These are phyloP conservation scores for Talaromyces rugulosus DNA, from an alignment of 2,329 filamentous ascomycete species.

Conservation along the genomic window DNA sequence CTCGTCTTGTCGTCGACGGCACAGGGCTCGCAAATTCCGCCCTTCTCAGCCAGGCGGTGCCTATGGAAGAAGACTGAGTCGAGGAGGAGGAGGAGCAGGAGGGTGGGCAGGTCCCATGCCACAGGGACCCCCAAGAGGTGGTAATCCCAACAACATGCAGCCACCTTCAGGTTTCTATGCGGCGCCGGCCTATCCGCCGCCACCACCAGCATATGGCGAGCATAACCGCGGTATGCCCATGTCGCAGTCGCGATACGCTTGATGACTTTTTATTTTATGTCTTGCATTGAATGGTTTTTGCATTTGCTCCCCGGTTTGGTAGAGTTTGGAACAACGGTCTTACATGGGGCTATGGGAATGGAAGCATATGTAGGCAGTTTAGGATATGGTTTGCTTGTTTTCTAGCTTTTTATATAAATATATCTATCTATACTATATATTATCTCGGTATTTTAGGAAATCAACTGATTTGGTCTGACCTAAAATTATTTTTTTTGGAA, in stretches of 20 bases:
- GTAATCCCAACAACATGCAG: background rate
- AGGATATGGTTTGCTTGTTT: background rate
- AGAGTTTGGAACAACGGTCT: background rate
- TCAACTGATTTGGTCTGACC: background rate
- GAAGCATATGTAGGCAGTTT: background rate
- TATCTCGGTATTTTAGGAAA: background rate
- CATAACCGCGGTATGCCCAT: background rate
- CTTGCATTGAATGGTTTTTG: background rate
- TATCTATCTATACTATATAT: background rate
- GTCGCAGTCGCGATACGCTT: conserved; percentile 11
- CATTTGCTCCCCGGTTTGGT: background rate
- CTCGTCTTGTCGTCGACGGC: conserved; percentile 50
- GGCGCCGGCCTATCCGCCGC: conserved; percentile 6
- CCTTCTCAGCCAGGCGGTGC: background rate
- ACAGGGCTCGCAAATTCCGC: conserved; percentile 13
- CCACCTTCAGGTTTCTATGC: background rate
- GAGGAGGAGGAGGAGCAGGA: background rate
- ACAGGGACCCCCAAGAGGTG: conserved; percentile 2
- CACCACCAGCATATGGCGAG: conserved; percentile 3
- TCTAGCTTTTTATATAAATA: background rate
- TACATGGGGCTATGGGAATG: background rate
- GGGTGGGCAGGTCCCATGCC: conserved; percentile 14
- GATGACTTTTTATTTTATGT: background rate
- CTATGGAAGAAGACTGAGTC: background rate
- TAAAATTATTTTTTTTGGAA: background rate